Conservation (phyloP, 495 filamentous ascomycete species). For the Apodospora peruviana region DNA sequence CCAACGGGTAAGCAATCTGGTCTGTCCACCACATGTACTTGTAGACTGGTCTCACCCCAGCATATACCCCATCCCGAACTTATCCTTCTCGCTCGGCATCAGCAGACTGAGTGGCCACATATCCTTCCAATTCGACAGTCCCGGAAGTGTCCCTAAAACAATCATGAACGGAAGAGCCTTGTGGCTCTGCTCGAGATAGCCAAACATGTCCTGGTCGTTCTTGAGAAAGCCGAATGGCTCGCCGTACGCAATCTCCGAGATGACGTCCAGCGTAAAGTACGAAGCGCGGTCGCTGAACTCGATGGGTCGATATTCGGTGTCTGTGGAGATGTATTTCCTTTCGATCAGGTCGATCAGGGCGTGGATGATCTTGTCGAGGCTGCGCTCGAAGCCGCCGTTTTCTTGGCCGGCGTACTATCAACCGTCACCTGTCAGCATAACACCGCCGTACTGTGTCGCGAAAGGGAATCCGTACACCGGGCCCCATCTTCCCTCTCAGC, state of each 20-base stretch:
- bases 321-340: slow-evolving; percentile 40
- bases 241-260: slow-evolving; percentile 58
- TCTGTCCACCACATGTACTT: background rate
- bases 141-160: slow-evolving; percentile 9
- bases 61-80: slow-evolving; percentile 12
- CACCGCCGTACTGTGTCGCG: too few species aligned
- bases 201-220: slow-evolving; percentile 49
- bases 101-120: slow-evolving; percentile 9
- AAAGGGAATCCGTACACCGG: slow-evolving; percentile 22
- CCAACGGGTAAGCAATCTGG: background rate
- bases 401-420: slow-evolving; percentile 8
- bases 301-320: slow-evolving; percentile 42
- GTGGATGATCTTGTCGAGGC: slow-evolving; percentile 27
- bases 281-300: slow-evolving; percentile 45
- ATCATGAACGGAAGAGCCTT: slow-evolving; percentile 15
- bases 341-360: slow-evolving; percentile 32
- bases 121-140: slow-evolving; percentile 3
- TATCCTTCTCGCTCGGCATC: slow-evolving; percentile 11
- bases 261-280: slow-evolving; percentile 58
- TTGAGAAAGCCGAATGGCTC: slow-evolving; percentile 57
- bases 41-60: slow-evolving; percentile 6
- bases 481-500: slow-evolving; percentile 27
- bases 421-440: background rate
- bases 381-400: slow-evolving; percentile 4
- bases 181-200: slow-evolving; percentile 16